phyloP scores from a whole-genome alignment of 176 grass and related monocot species.

The Microstegium vimineum region DNA sequence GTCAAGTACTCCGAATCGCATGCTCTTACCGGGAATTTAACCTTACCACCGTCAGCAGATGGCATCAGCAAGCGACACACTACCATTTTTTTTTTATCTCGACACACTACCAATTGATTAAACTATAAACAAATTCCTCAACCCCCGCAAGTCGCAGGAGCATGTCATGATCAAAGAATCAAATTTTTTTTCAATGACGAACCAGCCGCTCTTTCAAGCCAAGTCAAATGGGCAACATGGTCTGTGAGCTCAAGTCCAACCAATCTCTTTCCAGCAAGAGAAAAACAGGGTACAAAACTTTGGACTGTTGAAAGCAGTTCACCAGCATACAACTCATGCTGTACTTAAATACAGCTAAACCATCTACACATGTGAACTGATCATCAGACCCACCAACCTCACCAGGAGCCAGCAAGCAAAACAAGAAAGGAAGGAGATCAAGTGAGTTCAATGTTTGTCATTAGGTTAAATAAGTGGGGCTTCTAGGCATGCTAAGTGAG shows the following conservation, averaged over 20 bases:
- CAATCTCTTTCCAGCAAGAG: constrained; percentile 19
- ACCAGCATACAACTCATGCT: constrained; percentile 31
- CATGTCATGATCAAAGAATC: constrained; percentile 3
- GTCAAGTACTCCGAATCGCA: neutral
- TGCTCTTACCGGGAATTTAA: neutral
- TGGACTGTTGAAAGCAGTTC: constrained; percentile 24
- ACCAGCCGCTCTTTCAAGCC: neutral
- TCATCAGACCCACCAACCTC: constrained; percentile 13
- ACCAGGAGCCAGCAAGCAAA: constrained; percentile 16
- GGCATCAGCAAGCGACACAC: neutral
- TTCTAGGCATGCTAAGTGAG: constrained; percentile 18
- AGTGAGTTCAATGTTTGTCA: constrained; percentile 26
- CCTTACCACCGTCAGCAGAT: neutral
- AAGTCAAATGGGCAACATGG: neutral
- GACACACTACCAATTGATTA: neutral
- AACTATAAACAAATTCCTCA: constrained; percentile 8
- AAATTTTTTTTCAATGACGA: neutral
- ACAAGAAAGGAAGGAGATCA: neutral
- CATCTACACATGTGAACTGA: constrained; percentile 20
- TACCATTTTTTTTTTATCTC: too few relatives aligned
- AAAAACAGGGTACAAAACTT: constrained; percentile 37
- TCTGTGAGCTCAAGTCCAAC: constrained; percentile 15
- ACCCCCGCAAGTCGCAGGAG: neutral
- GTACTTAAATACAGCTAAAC: constrained; percentile 36
- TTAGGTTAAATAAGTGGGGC: constrained; percentile 28